A percentile compares a stretch with the other conserved stretches of the same genome.
phyloP scores from a whole-genome alignment of 257 asterid genomes.

The Misopates orontium region DNA sequence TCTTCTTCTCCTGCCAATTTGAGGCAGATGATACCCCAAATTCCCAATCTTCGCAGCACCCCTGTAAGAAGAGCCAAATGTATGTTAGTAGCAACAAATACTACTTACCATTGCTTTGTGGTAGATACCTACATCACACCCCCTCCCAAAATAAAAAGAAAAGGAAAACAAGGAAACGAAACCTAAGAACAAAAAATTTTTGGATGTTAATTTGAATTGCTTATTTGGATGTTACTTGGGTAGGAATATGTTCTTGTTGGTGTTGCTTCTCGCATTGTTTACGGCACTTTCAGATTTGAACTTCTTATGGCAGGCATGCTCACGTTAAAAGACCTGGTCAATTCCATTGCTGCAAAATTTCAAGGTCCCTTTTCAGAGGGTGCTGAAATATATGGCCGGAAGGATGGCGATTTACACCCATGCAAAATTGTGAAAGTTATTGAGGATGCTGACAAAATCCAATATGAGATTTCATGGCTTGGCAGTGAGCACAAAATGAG shows the following conservation, averaged over 20 bases:
- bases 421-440: conserved; percentile 65
- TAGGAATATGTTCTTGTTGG: background rate
- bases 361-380: conserved; percentile 72
- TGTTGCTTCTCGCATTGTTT: conserved; percentile 6
- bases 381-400: conserved; percentile 68
- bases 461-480: conserved; percentile 82
- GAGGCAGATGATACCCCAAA: too few species aligned
- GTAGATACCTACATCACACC: too few species aligned
- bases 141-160: too few species aligned
- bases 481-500: conserved; percentile 50
- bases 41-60: too few species aligned
- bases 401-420: conserved; percentile 54
- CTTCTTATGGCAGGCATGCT: conserved; percentile 70
- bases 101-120: too few species aligned
- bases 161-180: too few species aligned
- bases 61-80: too few species aligned
- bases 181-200: too few species aligned
- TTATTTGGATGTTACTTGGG: conserved; percentile 18
- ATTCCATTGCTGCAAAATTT: conserved; percentile 69
- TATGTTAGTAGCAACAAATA: too few species aligned
- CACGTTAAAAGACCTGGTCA: conserved; percentile 68
- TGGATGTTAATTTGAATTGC: conserved; percentile 17
- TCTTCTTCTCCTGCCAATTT: too few species aligned
- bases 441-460: conserved; percentile 54
- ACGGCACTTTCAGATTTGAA: conserved; percentile 7